Base-by-base conservation (phyloP, 768 basidiomycete genomes). In the Boletus vinaceobasis region DNA sequence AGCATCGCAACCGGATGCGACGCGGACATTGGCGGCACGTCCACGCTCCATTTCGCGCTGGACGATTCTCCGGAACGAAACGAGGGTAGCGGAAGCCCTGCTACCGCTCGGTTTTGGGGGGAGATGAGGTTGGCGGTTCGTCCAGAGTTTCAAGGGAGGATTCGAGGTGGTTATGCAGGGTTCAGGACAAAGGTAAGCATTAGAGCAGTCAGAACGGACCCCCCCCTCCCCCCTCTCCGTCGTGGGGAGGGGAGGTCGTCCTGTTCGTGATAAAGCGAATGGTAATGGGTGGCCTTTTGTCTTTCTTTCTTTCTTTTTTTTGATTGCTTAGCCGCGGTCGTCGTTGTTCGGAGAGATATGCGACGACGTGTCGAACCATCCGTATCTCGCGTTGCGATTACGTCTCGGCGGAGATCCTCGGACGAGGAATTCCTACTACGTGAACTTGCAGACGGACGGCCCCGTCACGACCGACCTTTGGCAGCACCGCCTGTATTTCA, bases 391-490 rank as follows among this genome's bases (percentile, higher is more conserved):
- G 2, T 74, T 98, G 48, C 86, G 90, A 5, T 73, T 97, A 11
- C 85, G 90, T 15, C 81, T 87, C 55, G 80, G 80, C 26, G 95
- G 93, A 3, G 84, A 91, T 59, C 83, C 85, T 21, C 78, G 82
- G 38, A 88, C 88, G 39, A 82, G 85, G 58, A 84, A 83, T 60
- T 86, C 90, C n/a, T 98, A 93, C 77, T 95, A 88, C 61, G 88
- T 93, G 45, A 98, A 98, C 72, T 74, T 98, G 43, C 94, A 97
- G 69, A 96, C 93, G 3, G 88, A 93, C 48, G 88, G 90, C 1
- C 79, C 83, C 42, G 77, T 90, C 46, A 80, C 84, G 47, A 87
- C 85, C 36, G 93, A 96, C 67, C 75, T 98, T n/a, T 98, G 90
- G 87, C 96, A 97, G 66, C 94, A 98, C 61, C 81, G 91, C 33